Base-by-base conservation (phyloP, 108 stramenopile species). In the Parmales sp. region DNA sequence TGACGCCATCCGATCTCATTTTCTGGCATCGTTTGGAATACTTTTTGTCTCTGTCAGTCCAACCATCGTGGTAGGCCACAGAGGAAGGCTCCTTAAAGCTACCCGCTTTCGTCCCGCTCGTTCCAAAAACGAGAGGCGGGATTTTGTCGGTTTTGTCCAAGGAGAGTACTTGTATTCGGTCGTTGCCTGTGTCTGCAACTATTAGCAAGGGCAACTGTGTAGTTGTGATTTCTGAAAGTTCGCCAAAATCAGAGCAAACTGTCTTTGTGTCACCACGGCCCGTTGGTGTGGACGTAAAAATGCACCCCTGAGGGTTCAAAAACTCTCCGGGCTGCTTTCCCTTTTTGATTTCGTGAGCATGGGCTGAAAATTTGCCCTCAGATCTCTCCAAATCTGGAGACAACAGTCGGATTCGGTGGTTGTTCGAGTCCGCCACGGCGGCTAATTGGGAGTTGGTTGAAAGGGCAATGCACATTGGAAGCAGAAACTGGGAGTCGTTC, bases 321-420 rank as follows among this genome's bases (percentile, higher is more conserved):
- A 60, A 60, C 54, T 60, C 54, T 1, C 20, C n/a, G 3, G 31
- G 54, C 54, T 60, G 54, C 54, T 34, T 60, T 11, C 54, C 54
- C 54, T 60, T 60, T 34, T 60, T 60, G 8, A 60, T 60, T 16
- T 60, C 54, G 31, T 60, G 31, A 3, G 26, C 31, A 16, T 60
- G 54, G 0, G 54, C 54, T 34, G 29, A 34, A 28, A 28, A 60
- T 34, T 60, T 60, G 54, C 29, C 18, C 54, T 60, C 31, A n/a
- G n/a, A n/a, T n/a, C n/a, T n/a, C n/a, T n/a, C n/a, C n/a, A n/a
- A n/a, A n/a, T n/a, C n/a, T n/a, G n/a, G n/a, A n/a, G n/a, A n/a
- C n/a, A n/a, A n/a, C n/a, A n/a, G n/a, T n/a, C n/a, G n/a, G 54
- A 60, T 3, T 13, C 54, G 54, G 54, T 60, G 54, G 54, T 34